Evolutionary conservation across 768 basidiomycete species (phyloP).

Genomic region (Suillus paluster): DNA sequence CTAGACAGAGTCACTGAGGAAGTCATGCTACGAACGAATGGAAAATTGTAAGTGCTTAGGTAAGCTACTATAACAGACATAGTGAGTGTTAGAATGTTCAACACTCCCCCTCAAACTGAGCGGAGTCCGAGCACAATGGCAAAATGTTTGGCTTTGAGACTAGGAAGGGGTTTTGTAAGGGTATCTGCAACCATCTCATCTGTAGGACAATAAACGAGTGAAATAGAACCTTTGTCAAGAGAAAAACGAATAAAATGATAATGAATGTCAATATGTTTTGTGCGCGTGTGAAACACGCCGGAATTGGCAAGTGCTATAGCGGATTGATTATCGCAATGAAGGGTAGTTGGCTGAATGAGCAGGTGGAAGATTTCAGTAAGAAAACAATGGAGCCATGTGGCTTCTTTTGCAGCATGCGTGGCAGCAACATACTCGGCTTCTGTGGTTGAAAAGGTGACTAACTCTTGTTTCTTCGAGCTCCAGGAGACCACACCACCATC

Average conservation of each 20-base stretch:
- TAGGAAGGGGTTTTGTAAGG: slow-evolving; percentile 9
- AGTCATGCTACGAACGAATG: too few species aligned
- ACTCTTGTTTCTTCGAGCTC: slow-evolving; percentile 17
- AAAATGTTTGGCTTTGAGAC: slow-evolving; percentile 4
- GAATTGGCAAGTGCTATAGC: background rate
- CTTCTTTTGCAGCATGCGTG: slow-evolving; percentile 15
- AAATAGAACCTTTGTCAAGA: slow-evolving; percentile 1
- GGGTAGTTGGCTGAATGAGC: slow-evolving; percentile 14
- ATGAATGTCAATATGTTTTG: slow-evolving; percentile 1
- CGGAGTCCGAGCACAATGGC: background rate
- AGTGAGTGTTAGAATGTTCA: too few species aligned
- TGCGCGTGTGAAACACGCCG: slow-evolving; percentile 1
- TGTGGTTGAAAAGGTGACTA: slow-evolving; percentile 30
- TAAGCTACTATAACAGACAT: too few species aligned
- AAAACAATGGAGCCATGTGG: slow-evolving; percentile 29
- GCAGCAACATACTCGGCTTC: slow-evolving; percentile 52
- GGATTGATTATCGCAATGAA: slow-evolving; percentile 11
- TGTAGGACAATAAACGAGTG: slow-evolving; percentile 14
- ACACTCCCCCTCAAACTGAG: slow-evolving; percentile 9
- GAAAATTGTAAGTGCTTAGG: too few species aligned
- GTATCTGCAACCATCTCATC: slow-evolving; percentile 26
- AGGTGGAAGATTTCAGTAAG: slow-evolving; percentile 23
- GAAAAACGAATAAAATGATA: slow-evolving; percentile 7
- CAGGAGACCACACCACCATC: slow-evolving; percentile 41
- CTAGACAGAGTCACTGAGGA: too few species aligned